Percentiles rank a stretch among this genome's conserved stretches.
Evolutionary conservation across 768 basidiomycete species (phyloP).

Genomic region (Candolleomyces efflorescens): DNA sequence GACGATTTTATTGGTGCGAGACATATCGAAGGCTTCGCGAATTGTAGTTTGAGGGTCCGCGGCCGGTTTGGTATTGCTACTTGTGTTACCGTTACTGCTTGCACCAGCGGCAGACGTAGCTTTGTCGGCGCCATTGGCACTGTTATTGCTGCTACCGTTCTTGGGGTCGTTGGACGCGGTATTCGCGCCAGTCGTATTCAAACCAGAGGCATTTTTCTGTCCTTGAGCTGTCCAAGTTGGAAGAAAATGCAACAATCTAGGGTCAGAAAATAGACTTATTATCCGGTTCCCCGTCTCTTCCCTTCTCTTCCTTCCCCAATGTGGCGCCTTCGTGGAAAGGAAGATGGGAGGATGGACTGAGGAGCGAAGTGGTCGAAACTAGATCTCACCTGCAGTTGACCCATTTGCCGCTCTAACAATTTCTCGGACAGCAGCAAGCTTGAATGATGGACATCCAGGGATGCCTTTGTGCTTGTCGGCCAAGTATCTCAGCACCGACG

Average conservation of each 20-base stretch:
- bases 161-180: not conserved
- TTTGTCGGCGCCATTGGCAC: not conserved
- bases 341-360: not conserved
- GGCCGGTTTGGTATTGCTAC: not conserved
- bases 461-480: constrained; percentile 24
- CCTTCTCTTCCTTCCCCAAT: too few relatives aligned
- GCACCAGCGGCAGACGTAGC: too few relatives aligned
- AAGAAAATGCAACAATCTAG: too few relatives aligned
- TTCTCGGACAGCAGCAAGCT: not conserved
- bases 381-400: not conserved
- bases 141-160: not conserved
- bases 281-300: too few relatives aligned
- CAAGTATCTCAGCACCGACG: constrained; percentile 44
- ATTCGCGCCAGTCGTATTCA: too few relatives aligned
- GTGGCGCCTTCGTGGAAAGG: not conserved
- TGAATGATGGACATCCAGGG: too few relatives aligned
- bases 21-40: constrained; percentile 50
- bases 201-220: too few relatives aligned
- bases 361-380: not conserved
- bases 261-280: too few relatives aligned
- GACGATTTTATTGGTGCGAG: constrained; percentile 59
- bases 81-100: not conserved
- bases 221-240: too few relatives aligned
- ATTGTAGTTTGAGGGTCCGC: constrained; percentile 20
- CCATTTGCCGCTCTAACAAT: constrained; percentile 22